phyloP scores from a whole-genome alignment of 1,284 basidiomycete species.

The Melampsora americana region DNA sequence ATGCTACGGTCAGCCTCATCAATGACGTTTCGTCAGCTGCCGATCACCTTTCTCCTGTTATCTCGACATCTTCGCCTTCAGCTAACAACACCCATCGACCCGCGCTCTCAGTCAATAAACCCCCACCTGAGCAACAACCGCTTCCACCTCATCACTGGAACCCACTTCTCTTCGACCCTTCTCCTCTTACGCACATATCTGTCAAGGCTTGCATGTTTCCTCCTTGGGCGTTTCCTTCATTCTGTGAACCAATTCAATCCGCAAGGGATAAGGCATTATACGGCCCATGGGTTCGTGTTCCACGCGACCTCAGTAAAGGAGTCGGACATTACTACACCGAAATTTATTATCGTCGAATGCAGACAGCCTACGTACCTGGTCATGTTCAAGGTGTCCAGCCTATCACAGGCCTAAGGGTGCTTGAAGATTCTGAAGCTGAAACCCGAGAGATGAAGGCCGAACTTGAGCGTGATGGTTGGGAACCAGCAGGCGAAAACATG shows the following conservation, averaged over 20 bases:
- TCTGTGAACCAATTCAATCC: constrained; percentile 27
- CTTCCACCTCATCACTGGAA: constrained; percentile 36
- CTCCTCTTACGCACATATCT: constrained; percentile 33
- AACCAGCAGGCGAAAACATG: constrained; percentile 22
- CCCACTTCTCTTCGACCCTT: constrained; percentile 30
- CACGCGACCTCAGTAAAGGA: constrained; percentile 38
- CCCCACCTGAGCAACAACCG: background rate
- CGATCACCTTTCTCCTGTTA: background rate
- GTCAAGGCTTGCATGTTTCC: constrained; percentile 42
- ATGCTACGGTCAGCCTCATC: constrained; percentile 23
- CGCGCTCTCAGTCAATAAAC: constrained; percentile 17
- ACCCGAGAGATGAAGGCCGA: constrained; percentile 7
- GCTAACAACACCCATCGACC: constrained; percentile 5
- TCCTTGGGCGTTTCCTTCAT: constrained; percentile 28
- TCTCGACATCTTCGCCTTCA: background rate
- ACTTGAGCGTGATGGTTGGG: constrained; percentile 20
- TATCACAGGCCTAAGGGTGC: constrained; percentile 27
- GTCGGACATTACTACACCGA: constrained; percentile 43
- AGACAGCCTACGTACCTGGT: constrained; percentile 6
- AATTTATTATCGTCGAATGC: constrained; percentile 39
- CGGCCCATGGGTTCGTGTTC: constrained; percentile 39
- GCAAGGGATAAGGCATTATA: constrained; percentile 35
- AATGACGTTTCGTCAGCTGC: background rate
- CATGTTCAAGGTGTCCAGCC: constrained; percentile 15
- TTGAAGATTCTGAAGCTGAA: constrained; percentile 16